Evolutionary conservation across 306 rosid species (phyloP), one percentile per base, ranked within the genome.

Genomic region (Hylodesmum podocarpum): DNA sequence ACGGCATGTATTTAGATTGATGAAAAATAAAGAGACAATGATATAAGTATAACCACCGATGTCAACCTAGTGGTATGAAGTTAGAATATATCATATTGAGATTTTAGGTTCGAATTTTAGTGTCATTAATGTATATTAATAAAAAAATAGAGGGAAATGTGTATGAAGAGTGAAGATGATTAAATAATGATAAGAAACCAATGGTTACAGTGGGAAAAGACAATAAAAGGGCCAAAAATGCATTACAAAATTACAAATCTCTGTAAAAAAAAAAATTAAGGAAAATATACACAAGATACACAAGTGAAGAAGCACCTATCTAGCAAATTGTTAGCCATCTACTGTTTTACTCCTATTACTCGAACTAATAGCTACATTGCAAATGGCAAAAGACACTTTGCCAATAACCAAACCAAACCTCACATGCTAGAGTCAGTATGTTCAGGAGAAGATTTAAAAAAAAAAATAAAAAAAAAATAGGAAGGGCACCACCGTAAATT

Each of bases 281-380:
- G 18, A 57, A 75, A 62, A 80, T 82, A 80, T 84, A 82, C 90
- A 89, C 76, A 86, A 84, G 84, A 83, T 82, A 78, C 84, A 83
- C 72, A 66, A 43, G 66, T 55, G n/a, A 77, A 73, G 74, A 75
- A 67, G 77, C 49, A 77, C 55, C 84, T 78, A 70, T 65, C 86
- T 77, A 76, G 76, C 84, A 50, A 82, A 49, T 58, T 84, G 93
- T 91, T 86, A 91, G 94, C 84, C 88, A 80, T 87, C 84, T 80
- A 72, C 79, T 82, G 41, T 11, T 74, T 83, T 78, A 81, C 31
- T 77, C 87, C 88, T 90, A 87, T 63, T 11, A 77, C 67, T 49
- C 33, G 39, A 72, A 72, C 27, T n/a, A 63, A 44, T 44, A 50
- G 24, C 33, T 66, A 74, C 66, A 78, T 47, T 72, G 57, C 73